These are phyloP conservation scores for Erythrobasidium hasegawianum DNA, from an alignment of 1,284 basidiomycete species.

Conservation along the genomic window DNA sequence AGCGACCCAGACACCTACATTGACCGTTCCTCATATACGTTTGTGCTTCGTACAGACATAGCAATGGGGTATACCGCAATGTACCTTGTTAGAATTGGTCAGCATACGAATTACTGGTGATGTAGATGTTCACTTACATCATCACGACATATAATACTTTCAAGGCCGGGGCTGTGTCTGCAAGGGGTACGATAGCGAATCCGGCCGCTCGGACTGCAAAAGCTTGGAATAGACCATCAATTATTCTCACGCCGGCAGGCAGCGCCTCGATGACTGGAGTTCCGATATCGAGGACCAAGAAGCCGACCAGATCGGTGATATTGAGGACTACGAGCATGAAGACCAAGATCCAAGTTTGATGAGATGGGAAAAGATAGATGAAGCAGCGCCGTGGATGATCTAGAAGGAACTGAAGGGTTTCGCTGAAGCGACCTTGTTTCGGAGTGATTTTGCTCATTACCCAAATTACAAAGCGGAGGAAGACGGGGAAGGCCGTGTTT, in stretches of 20 bases:
- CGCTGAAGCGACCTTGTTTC: conserved; percentile 56
- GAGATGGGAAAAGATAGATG: conserved; percentile 89
- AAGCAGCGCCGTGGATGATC: conserved; percentile 95
- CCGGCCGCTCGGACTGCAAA: conserved; percentile 80
- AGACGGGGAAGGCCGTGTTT: conserved; percentile 59
- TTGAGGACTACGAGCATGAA: conserved; percentile 34
- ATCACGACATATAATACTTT: conserved; percentile 79
- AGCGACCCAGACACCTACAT: too few species aligned
- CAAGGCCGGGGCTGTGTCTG: conserved; percentile 73
- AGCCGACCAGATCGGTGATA: conserved; percentile 77
- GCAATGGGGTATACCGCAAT: conserved; percentile 54
- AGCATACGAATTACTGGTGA: background rate
- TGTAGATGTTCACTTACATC: conserved; percentile 59
- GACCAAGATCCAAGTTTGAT: conserved; percentile 36
- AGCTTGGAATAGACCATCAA: conserved; percentile 51
- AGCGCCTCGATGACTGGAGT: conserved; percentile 67
- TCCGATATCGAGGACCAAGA: conserved; percentile 82
- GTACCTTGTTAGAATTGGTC: conserved; percentile 47
- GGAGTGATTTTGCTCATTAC: conserved; percentile 62
- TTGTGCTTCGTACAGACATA: conserved; percentile 69
- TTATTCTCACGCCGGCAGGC: conserved; percentile 55
- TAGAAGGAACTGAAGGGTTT: conserved; percentile 84
- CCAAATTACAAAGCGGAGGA: conserved; percentile 55
- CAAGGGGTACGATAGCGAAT: conserved; percentile 69
- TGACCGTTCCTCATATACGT: conserved; percentile 85